Evolutionary conservation across 345 rosid species (phyloP).

Genomic region (Boechera stricta): DNA sequence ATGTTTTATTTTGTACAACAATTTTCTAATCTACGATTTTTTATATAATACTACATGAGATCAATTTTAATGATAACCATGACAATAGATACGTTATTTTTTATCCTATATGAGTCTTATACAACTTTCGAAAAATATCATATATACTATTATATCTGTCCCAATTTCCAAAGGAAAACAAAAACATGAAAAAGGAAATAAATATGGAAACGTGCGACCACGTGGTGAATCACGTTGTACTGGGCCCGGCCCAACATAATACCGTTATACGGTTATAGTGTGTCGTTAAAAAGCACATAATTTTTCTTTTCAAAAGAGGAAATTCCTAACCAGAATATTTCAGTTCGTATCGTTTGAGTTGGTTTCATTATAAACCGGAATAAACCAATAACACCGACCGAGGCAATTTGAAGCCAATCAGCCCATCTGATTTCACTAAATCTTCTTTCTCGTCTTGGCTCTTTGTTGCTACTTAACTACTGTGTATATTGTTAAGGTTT

Average conservation of each 20-base stretch:
- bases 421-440: background rate
- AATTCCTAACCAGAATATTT: background rate
- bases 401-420: background rate
- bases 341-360: background rate
- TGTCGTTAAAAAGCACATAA: conserved; percentile 4
- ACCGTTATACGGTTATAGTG: background rate
- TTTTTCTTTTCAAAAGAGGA: background rate
- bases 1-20: too few relatives aligned
- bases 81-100: too few relatives aligned
- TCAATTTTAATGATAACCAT: too few relatives aligned
- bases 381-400: background rate
- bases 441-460: background rate
- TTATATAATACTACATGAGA: too few relatives aligned
- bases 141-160: too few relatives aligned
- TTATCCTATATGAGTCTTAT: too few relatives aligned
- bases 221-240: conserved; percentile 31
- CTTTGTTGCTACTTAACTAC: background rate
- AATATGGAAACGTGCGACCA: conserved; percentile 17
- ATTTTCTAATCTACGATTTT: too few relatives aligned
- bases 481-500: background rate
- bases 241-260: conserved; percentile 36
- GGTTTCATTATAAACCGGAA: background rate
- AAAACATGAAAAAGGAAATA: too few relatives aligned
- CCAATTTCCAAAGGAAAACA: too few relatives aligned
- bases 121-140: too few relatives aligned